These are phyloP conservation scores for Erysimum cheiranthoides DNA, from an alignment of 345 rosid species.

Conservation along the genomic window DNA sequence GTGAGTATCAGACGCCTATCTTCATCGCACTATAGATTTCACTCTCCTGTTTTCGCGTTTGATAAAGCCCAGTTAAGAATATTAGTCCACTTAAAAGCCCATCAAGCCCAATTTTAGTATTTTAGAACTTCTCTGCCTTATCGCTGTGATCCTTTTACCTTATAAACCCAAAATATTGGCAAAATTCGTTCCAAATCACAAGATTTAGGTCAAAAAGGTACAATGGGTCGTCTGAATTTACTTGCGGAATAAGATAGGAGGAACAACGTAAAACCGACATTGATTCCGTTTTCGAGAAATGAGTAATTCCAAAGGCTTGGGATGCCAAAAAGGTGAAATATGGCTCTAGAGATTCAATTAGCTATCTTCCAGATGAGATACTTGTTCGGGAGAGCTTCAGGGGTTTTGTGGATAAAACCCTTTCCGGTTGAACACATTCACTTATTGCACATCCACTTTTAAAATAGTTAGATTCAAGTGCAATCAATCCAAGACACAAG, in stretches of 20 bases:
- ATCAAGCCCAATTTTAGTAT: neutral
- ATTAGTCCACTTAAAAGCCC: constrained; percentile 7
- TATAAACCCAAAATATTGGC: too few relatives aligned
- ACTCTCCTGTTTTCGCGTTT: neutral
- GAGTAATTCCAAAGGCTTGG: too few relatives aligned
- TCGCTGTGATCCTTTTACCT: neutral
- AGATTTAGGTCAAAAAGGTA: neutral
- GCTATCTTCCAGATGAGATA: too few relatives aligned
- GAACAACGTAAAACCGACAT: too few relatives aligned
- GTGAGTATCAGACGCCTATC: neutral
- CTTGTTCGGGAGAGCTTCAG: too few relatives aligned
- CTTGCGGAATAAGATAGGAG: too few relatives aligned
- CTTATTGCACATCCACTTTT: neutral
- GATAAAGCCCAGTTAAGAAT: neutral
- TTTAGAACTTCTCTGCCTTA: neutral
- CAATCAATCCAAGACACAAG: neutral
- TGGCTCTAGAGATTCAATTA: too few relatives aligned
- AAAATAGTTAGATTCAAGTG: neutral
- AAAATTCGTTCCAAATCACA: neutral
- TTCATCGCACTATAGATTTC: neutral
- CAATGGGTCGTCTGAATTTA: neutral
- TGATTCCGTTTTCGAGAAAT: too few relatives aligned
- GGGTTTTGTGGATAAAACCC: too few relatives aligned
- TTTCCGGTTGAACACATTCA: too few relatives aligned
- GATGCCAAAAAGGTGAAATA: too few relatives aligned